Evolutionary conservation across 306 rosid genomes (phyloP), one percentile per base, ranked within the genome.

Genomic region (Abrus pulchellus): DNA sequence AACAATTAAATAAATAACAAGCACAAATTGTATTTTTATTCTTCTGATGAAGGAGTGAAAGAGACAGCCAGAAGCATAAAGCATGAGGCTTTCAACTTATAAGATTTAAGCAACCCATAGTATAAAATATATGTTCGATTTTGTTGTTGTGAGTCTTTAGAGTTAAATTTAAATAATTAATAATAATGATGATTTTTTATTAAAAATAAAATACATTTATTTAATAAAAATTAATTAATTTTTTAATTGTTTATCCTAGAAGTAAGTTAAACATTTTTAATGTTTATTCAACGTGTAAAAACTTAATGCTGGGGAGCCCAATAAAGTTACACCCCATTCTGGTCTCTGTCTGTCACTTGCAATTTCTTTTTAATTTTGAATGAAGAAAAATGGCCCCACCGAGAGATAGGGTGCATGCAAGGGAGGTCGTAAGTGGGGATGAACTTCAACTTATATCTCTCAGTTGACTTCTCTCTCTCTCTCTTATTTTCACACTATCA

Each of bases 361-460:
- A 67, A 53, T 29, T 53, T 80, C 27, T 79, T 62, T 84, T 9
- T 7, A 27, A 68, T 76, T 44, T 80, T 14, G 32, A 76, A 60
- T 20, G 9, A 36, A 20, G 4, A 72, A 20, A 20, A 20, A 69
- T 84, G 76, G 81, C 44, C 89, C 84, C 14, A 49, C 28, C 41
- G 1, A 38, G 2, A 80, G 73, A 79, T 6, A 33, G 82, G 93
- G 81, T 67, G 13, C 72, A 86, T 88, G 62, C 87, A 86, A 77
- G 97, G 97, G 75, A 93, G 97, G 97, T 79, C 54, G n/a, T 83
- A 93, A 55, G 33, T 84, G 92, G 95, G 99, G 97, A 86, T 63
- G 88, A 61, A 67, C 72, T 73, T 74, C 44, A 12, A 45, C 13
- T 27, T 59, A 20, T 5, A 72, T 57, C 80, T 34, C 72, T 1